These are phyloP conservation scores for Huntiella omanensis DNA, from an alignment of 2,329 filamentous ascomycete genomes.

Conservation along the genomic window DNA sequence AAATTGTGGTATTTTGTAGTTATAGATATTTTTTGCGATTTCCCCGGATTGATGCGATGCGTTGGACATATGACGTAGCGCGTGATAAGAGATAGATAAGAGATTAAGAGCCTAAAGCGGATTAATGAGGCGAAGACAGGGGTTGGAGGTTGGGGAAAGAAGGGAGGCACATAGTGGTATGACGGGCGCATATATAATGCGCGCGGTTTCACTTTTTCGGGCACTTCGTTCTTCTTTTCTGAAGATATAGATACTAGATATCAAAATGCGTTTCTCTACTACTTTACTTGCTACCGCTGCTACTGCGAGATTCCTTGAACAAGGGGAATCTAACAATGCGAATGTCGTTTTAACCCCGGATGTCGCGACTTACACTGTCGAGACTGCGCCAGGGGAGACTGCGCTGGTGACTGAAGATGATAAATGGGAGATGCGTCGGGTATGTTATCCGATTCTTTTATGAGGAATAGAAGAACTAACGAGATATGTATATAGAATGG, in stretches of 20 bases:
- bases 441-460: conserved; percentile 24
- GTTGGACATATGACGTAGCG: too few species aligned
- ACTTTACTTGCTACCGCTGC: conserved; percentile 35
- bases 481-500: conserved; percentile 38
- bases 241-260: neutral
- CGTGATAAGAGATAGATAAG: too few species aligned
- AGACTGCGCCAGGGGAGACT: conserved; percentile 66
- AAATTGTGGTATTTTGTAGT: conserved; percentile 10
- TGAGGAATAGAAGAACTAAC: neutral
- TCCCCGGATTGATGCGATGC: too few species aligned
- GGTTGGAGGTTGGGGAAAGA: too few species aligned
- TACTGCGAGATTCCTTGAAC: conserved; percentile 37
- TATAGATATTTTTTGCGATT: too few species aligned
- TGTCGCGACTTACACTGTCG: conserved; percentile 51
- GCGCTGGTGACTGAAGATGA: conserved; percentile 83
- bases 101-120: too few species aligned
- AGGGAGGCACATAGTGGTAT: too few species aligned
- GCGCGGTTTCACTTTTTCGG: neutral
- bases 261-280: conserved; percentile 32
- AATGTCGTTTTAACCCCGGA: conserved; percentile 29
- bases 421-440: conserved; percentile 79
- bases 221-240: neutral
- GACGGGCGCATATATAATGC: too few species aligned
- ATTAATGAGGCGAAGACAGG: too few species aligned
- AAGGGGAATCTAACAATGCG: conserved; percentile 24